These are phyloP conservation scores for Tothia fuscella DNA, from an alignment of 2,329 filamentous ascomycete genomes.

Conservation along the genomic window DNA sequence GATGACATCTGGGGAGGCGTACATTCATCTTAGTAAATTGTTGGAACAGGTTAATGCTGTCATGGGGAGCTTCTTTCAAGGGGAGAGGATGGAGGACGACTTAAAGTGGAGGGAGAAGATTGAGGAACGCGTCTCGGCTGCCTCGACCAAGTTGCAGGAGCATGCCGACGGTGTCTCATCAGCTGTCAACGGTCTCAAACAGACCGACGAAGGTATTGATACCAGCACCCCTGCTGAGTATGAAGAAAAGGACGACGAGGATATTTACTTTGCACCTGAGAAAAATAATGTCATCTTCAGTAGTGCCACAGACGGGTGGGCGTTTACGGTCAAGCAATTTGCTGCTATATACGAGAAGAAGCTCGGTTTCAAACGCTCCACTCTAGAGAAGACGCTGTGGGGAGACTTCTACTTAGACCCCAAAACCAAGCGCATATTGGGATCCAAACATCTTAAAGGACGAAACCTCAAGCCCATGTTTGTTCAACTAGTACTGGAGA, in stretches of 20 bases:
- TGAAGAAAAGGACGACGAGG: conserved; percentile 87
- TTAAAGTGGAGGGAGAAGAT: conserved; percentile 89
- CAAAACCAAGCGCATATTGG: conserved; percentile 88
- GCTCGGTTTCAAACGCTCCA: conserved; percentile 77
- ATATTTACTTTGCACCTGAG: conserved; percentile 95
- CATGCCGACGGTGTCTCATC: conserved; percentile 39
- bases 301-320: conserved; percentile 97
- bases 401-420: conserved; percentile 94
- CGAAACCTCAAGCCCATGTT: conserved; percentile 91
- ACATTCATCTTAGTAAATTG: conserved; percentile 76
- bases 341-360: conserved; percentile 92
- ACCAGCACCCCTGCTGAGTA: conserved; percentile 47
- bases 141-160: conserved; percentile 51
- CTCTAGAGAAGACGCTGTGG: conserved; percentile 92
- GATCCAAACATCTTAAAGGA: conserved; percentile 85
- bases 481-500: conserved; percentile 89
- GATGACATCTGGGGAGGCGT: conserved; percentile 83
- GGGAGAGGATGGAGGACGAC: conserved; percentile 97
- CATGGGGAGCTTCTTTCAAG: conserved; percentile 93
- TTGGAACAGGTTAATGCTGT: conserved; percentile 96
- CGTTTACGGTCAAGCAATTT: conserved; percentile 92
- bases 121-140: conserved; percentile 69
- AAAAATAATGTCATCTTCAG: conserved; percentile 99
- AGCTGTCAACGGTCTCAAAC: background rate
- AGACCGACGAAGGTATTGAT: conserved; percentile 16